These are phyloP conservation scores for Blastocystis sp. DNA, from an alignment of 352 stramenopile genomes.

Conservation along the genomic window DNA sequence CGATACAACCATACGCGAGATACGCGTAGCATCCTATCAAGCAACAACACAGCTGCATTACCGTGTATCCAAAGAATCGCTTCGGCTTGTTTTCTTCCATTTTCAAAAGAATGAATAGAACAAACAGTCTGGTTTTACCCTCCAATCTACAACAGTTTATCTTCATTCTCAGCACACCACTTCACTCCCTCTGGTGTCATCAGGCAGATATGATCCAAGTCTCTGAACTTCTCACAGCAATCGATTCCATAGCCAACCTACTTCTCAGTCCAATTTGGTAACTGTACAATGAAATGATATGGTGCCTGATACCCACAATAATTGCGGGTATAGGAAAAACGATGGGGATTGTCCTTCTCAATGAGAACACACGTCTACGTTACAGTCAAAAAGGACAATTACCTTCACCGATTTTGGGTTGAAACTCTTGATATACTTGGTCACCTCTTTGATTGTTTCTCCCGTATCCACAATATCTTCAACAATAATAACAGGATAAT, in stretches of 20 bases:
- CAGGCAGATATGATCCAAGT: conserved; percentile 81
- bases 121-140: too few relatives aligned
- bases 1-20: neutral
- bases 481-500: conserved; percentile 80
- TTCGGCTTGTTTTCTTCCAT: neutral
- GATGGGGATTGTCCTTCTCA: conserved; percentile 78
- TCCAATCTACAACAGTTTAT: too few relatives aligned
- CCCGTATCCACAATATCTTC: conserved; percentile 95
- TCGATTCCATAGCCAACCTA: conserved; percentile 86
- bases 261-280: neutral
- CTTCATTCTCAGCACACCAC: too few relatives aligned
- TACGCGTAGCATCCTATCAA: neutral
- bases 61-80: neutral
- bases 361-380: conserved; percentile 68
- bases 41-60: neutral
- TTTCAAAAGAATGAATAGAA: neutral
- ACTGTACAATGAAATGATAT: conserved; percentile 75
- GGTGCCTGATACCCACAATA: conserved; percentile 89
- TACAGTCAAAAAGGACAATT: neutral
- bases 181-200: too few relatives aligned
- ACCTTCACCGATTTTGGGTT: conserved; percentile 74
- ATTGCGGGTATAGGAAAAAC: conserved; percentile 77
- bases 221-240: conserved; percentile 88
- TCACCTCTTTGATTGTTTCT: conserved; percentile 77
- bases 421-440: conserved; percentile 72